phyloP scores from a whole-genome alignment of 163 green algal genomes.

The Chlamydomonas reinhardtii region DNA sequence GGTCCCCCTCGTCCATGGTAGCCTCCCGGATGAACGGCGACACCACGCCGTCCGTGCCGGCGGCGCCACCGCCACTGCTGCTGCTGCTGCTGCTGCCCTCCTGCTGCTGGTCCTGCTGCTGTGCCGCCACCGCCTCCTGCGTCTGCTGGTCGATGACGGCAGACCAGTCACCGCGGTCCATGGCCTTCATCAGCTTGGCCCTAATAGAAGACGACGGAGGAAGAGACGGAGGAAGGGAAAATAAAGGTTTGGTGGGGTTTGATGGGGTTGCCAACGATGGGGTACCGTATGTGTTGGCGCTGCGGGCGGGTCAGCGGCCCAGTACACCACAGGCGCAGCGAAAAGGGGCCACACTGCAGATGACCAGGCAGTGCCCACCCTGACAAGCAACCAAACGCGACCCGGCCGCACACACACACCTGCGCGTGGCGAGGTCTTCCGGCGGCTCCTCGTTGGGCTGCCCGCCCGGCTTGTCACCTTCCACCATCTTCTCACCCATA shows the following conservation, averaged over 20 bases:
- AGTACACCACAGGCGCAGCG: too few relatives aligned
- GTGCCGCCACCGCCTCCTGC: conserved; percentile 52
- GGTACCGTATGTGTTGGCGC: too few relatives aligned
- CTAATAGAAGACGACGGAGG: conserved; percentile 13
- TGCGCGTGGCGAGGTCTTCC: conserved; percentile 35
- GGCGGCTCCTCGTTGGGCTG: not conserved
- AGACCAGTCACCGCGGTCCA: conserved; percentile 88
- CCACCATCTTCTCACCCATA: conserved; percentile 68
- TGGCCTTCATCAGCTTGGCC: conserved; percentile 73
- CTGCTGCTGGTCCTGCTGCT: too few relatives aligned
- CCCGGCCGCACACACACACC: not conserved
- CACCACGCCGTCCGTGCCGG: conserved; percentile 26
- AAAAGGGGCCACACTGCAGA: too few relatives aligned
- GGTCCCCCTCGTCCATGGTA: not conserved
- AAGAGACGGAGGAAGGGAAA: too few relatives aligned
- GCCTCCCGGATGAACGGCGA: conserved; percentile 76
- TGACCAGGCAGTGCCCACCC: too few relatives aligned
- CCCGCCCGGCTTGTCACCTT: not conserved
- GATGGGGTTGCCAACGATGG: too few relatives aligned
- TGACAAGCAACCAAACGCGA: too few relatives aligned
- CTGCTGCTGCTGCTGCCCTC: not conserved
- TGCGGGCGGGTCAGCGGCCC: too few relatives aligned
- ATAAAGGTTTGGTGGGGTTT: too few relatives aligned
- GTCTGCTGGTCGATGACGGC: conserved; percentile 86
- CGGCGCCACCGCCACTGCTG: not conserved